Evolutionary conservation across 2,329 filamentous ascomycete genomes (phyloP), one percentile per base, ranked within the genome.

Genomic region (Claviceps humidiphila): DNA sequence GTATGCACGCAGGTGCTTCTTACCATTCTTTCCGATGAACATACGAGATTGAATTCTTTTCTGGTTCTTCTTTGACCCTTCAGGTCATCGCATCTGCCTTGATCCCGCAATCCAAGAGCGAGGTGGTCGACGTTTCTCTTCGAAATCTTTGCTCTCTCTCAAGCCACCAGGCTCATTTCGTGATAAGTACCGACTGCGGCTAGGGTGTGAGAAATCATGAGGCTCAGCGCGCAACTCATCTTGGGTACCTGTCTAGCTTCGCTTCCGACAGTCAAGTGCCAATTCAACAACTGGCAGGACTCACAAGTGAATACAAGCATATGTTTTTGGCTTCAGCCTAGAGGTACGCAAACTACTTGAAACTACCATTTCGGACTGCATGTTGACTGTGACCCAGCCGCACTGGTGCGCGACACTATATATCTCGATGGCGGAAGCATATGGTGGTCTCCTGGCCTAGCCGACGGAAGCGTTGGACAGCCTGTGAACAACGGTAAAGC

Each of bases 361-460:
- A 39, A 5, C 1, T 5, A 38, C 11, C 30, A 17, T 30, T 9
- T 34, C 16, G 24, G 8, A 3, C 34, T 26, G 20, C n/a, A 4
- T 39, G 24, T 40, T 51, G 30, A 51, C 42, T 24, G 13, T 45
- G 14, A 16, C 11, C 34, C 14, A 83, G 81, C 74, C 55, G 74
- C 75, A 40, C 65, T 81, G 2, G 65, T 85, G 39, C 74, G 74
- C 43, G 80, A 86, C 58, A 81, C 74, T 2, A 66, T 85, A 16
- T 86, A 84, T 60, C 63, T 87, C 22, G 82, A 87, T 61, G 83
- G 83, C 40, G 83, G 83, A 3, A 56, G 62, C 43, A 62, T 83
- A 11, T 71, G 56, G 54, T 85, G 81, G 80, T 56, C 66, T 38
- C 71, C 72, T 2, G 74, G 73, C 11, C 58, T 77, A 49, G 63